Percentiles rank a stretch among this genome's conserved stretches.
phyloP scores from a whole-genome alignment of 805 yeast species.

The Saitoella complicata region DNA sequence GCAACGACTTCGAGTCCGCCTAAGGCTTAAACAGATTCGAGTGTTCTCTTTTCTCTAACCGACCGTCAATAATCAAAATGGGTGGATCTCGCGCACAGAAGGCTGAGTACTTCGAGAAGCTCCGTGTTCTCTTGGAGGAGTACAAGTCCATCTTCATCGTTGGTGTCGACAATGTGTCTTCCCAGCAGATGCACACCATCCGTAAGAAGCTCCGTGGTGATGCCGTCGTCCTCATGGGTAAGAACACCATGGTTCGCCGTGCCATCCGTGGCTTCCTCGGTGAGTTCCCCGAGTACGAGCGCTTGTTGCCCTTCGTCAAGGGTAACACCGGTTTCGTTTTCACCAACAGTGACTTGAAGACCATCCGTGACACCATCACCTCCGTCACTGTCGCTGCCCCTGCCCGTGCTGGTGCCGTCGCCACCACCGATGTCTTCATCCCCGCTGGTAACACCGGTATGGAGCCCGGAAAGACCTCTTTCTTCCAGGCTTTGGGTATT shows the following conservation, averaged over 20 bases:
- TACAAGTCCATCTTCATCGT: constrained; percentile 97
- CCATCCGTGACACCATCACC: constrained; percentile 73
- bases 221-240: constrained; percentile 97
- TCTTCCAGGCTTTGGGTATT: constrained; percentile 99
- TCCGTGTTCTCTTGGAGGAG: constrained; percentile 86
- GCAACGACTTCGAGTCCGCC: too few relatives aligned
- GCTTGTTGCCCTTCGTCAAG: constrained; percentile 80
- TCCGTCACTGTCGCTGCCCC: constrained; percentile 99
- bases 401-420: constrained; percentile 99
- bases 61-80: constrained; percentile 66
- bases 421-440: constrained; percentile 94
- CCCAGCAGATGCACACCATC: constrained; percentile 99
- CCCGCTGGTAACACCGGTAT: constrained; percentile 99
- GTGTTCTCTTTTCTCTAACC: too few relatives aligned
- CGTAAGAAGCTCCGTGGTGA: constrained; percentile 92
- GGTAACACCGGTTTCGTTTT: constrained; percentile 99
- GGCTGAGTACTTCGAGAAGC: constrained; percentile 84
- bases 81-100: constrained; percentile 99
- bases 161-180: constrained; percentile 99
- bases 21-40: too few relatives aligned
- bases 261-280: constrained; percentile 91
- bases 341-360: constrained; percentile 91
- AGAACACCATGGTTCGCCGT: constrained; percentile 99
- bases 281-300: constrained; percentile 93
- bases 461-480: constrained; percentile 99